Evolutionary conservation across 2,329 filamentous ascomycete genomes (phyloP), one percentile per base, ranked within the genome.

Genomic region (Pseudocercospora vitis): DNA sequence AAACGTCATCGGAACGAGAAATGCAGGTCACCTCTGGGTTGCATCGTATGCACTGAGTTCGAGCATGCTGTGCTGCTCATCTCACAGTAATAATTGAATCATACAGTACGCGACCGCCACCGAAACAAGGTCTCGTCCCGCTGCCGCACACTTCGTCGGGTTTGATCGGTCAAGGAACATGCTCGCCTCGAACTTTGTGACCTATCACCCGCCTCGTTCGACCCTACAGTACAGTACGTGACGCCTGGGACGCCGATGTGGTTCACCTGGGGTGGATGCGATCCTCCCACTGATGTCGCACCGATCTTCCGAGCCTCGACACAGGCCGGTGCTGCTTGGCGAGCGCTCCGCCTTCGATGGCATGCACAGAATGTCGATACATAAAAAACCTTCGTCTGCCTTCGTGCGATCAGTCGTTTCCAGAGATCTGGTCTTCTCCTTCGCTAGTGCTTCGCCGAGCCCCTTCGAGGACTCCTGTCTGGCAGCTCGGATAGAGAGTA

Each of bases 161-260:
- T 37, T 48, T 21, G 46, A 39, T 48, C 46, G 11, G 46, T 31
- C 44, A 33, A 47, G 44, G 44, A 47, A 47, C 44, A 47, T 23
- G 26, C 44, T 47, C 29, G 44, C 37, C 9, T 42, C 12, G 18
- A 21, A 32, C 9, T 47, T 32, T 47, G 44, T 47, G 44, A 47
- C 26, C 29, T 35, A 48, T 48, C 46, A 48, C 31, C 29, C 46
- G 46, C 29, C 23, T 11, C 35, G n/a, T 48, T 48, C 32, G 24
- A 19, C 23, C 19, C n/a, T n/a, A n/a, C n/a, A n/a, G n/a, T n/a
- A n/a, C n/a, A n/a, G 46, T 19, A 48, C 4, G 29, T 26, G n/a
- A 31, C 29, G 37, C 29, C 29, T 6, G 31, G 29, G 18, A 28
- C 24, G 44, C 26, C 32, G 44, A 47, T 47, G 28, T 23, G 44